A percentile compares a stretch with the other conserved stretches of the same genome.
phyloP scores from a whole-genome alignment of 495 filamentous ascomycete genomes.

The Lentithecium fluviatile region DNA sequence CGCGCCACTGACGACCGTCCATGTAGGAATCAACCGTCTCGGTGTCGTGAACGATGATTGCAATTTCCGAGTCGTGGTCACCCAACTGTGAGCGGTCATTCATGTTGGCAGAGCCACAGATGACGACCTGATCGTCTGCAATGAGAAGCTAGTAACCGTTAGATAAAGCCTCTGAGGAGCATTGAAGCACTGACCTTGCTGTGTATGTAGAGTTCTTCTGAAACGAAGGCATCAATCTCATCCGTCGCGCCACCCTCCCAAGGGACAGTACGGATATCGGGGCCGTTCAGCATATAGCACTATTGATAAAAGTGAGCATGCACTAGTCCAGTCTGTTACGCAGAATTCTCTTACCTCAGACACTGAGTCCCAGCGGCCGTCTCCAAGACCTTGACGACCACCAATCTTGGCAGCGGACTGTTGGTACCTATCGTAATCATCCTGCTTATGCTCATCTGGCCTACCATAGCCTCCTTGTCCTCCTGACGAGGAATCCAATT shows the following conservation, averaged over 20 bases:
- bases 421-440: slow-evolving; percentile 63
- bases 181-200: slow-evolving; percentile 61
- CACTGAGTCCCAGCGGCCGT: slow-evolving; percentile 70
- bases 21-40: slow-evolving; percentile 67
- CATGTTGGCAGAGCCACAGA: slow-evolving; percentile 89
- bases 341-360: no score
- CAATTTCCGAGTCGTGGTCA: slow-evolving; percentile 78
- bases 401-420: slow-evolving; percentile 54
- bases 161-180: background rate
- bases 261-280: slow-evolving; percentile 71
- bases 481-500: slow-evolving; percentile 14
- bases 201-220: slow-evolving; percentile 92
- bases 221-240: slow-evolving; percentile 87
- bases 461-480: background rate
- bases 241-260: slow-evolving; percentile 69
- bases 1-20: slow-evolving; percentile 67
- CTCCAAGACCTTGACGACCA: slow-evolving; percentile 42
- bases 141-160: slow-evolving; percentile 63
- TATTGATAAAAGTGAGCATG: no score
- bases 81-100: slow-evolving; percentile 95
- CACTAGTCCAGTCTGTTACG: no score
- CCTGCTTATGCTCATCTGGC: slow-evolving; percentile 47
- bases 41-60: slow-evolving; percentile 76
- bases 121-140: slow-evolving; percentile 84
- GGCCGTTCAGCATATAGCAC: slow-evolving; percentile 82